Percentiles rank a stretch among this genome's conserved stretches.
Conservation (phyloP, 192 early-diverging fungal genomes). For the Haplosporangium gracile region DNA sequence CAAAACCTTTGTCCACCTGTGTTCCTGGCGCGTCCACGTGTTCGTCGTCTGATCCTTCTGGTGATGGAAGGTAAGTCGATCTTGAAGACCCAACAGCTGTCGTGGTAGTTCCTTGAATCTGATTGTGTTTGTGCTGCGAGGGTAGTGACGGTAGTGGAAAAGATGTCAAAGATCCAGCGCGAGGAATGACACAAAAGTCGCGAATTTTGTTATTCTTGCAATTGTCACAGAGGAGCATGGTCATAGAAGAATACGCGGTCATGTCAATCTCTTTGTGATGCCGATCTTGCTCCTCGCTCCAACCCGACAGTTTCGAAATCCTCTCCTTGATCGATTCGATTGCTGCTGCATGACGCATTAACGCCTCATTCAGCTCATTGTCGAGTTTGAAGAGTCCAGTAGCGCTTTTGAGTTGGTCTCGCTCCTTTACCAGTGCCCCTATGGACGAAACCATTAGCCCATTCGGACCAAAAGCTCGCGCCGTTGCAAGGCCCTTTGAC, state of each 20-base stretch:
- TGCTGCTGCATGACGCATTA: not conserved
- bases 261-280: not conserved
- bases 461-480: not conserved
- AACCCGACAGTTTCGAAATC: not conserved
- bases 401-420: not conserved
- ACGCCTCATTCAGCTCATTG: not conserved
- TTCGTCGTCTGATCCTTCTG: not conserved
- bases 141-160: not conserved
- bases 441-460: not conserved
- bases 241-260: not conserved
- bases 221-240: not conserved
- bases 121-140: too few species aligned
- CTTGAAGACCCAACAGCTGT: not conserved
- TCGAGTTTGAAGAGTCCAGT: not conserved
- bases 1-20: not conserved
- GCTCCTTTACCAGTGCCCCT: not conserved
- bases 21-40: not conserved
- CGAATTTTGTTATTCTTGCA: not conserved
- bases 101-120: not conserved
- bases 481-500: not conserved
- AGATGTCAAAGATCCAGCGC: not conserved
- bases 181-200: not conserved
- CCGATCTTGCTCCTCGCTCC: not conserved
- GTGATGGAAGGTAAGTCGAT: not conserved
- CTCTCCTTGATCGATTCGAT: not conserved